Evolutionary conservation across 2,329 filamentous ascomycete species (phyloP).

Genomic region (Cercospora brassicicola): DNA sequence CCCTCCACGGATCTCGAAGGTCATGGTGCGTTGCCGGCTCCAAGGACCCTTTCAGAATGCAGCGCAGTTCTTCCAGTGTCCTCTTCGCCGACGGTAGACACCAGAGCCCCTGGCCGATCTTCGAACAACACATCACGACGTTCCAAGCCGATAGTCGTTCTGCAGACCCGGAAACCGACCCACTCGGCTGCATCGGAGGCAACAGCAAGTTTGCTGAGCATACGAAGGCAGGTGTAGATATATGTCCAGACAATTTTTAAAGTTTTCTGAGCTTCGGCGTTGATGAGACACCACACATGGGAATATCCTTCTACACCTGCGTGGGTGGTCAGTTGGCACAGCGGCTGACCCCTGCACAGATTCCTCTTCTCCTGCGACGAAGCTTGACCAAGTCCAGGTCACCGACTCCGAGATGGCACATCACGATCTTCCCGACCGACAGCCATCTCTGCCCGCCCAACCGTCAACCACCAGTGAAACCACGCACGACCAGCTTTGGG

Average conservation of each 20-base stretch:
- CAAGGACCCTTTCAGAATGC: background rate
- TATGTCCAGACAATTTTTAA: background rate
- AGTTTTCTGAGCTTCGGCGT: slow-evolving; percentile 7
- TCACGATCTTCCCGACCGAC: background rate
- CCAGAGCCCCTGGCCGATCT: background rate
- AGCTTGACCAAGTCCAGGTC: background rate
- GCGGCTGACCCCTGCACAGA: slow-evolving; percentile 5
- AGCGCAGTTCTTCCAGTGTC: background rate
- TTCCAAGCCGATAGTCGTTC: background rate
- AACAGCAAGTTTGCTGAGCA: background rate
- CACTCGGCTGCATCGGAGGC: background rate
- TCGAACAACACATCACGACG: slow-evolving; percentile 3
- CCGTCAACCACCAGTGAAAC: background rate
- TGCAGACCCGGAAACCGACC: background rate
- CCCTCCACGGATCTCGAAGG: background rate
- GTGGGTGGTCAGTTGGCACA: slow-evolving; percentile 4
- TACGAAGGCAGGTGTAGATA: slow-evolving; percentile 2
- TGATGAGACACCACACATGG: background rate
- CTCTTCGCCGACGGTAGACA: background rate
- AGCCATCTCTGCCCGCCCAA: background rate
- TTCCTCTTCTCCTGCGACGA: background rate
- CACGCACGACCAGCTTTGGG: background rate
- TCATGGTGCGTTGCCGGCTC: background rate
- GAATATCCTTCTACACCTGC: background rate
- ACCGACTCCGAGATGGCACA: background rate